Conservation (phyloP, 2,329 filamentous ascomycete species). For the Aspergillus udagawae region DNA sequence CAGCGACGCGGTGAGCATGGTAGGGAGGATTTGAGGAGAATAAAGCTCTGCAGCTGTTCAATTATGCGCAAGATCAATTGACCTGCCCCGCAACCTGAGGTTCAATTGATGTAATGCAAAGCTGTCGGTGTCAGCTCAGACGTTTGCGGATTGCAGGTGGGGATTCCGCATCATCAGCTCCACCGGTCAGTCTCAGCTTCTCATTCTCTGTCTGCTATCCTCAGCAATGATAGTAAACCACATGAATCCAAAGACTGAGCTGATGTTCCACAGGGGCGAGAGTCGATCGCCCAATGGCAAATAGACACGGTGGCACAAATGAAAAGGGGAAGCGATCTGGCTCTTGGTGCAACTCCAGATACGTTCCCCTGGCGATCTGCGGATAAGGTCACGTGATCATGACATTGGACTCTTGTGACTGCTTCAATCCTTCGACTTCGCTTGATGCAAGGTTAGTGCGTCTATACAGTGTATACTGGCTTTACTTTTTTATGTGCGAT, state of each 20-base stretch:
- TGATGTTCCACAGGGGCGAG: not conserved
- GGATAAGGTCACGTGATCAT: not conserved
- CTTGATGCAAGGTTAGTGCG: not conserved
- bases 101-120: not conserved
- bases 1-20: slow-evolving; percentile 18
- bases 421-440: not conserved
- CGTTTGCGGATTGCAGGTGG: not conserved
- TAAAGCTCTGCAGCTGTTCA: not conserved
- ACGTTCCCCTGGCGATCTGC: too few species aligned
- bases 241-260: not conserved
- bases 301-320: slow-evolving; percentile 24
- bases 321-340: slow-evolving; percentile 16
- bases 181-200: not conserved
- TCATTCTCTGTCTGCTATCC: not conserved
- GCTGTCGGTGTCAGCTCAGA: not conserved
- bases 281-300: slow-evolving; percentile 9
- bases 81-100: not conserved
- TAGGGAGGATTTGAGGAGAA: not conserved
- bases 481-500: not conserved
- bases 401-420: not conserved
- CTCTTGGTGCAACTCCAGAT: not conserved
- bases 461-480: not conserved
- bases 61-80: not conserved
- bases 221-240: not conserved
- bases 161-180: not conserved